Percentiles rank a stretch among this genome's conserved stretches.
Evolutionary conservation across 495 filamentous ascomycete genomes (phyloP).

Genomic region (Podospora comata): DNA sequence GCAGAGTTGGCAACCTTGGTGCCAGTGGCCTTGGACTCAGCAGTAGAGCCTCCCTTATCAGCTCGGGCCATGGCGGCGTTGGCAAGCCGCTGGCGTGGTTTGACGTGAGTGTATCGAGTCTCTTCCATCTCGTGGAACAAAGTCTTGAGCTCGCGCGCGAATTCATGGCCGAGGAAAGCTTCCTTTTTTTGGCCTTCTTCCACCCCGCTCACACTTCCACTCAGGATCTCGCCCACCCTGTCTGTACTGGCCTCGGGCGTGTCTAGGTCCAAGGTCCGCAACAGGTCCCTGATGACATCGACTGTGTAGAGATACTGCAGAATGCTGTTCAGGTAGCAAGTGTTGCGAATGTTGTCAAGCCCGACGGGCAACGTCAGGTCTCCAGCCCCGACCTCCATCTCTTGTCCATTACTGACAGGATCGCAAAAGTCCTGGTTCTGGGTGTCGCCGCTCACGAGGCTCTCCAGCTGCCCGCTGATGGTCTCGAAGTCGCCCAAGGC

Average conservation of each 20-base stretch:
- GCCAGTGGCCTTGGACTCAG: background rate
- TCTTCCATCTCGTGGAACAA: constrained; percentile 72
- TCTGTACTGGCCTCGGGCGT: constrained; percentile 29
- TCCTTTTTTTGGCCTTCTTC: constrained; percentile 30
- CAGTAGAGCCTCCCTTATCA: constrained; percentile 19
- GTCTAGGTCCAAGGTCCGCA: constrained; percentile 64
- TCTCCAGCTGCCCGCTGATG: background rate
- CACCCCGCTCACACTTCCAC: no score
- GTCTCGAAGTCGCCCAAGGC: background rate
- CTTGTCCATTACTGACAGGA: no score
- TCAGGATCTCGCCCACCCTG: background rate
- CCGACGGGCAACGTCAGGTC: constrained; percentile 70
- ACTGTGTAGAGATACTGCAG: constrained; percentile 94
- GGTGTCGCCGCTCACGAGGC: no score
- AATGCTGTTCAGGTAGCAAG: constrained; percentile 96
- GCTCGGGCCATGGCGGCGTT: constrained; percentile 58
- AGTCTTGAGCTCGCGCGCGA: constrained; percentile 65
- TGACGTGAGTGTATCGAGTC: constrained; percentile 50
- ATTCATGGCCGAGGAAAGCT: constrained; percentile 48
- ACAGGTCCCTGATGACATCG: constrained; percentile 71
- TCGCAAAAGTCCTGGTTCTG: no score
- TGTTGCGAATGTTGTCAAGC: constrained; percentile 90
- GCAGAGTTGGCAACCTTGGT: background rate
- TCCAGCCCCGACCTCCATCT: no score
- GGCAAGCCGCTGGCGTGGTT: constrained; percentile 76